Evolutionary conservation across 305 asterid species (phyloP).

Genomic region (Fraxinus platypoda): DNA sequence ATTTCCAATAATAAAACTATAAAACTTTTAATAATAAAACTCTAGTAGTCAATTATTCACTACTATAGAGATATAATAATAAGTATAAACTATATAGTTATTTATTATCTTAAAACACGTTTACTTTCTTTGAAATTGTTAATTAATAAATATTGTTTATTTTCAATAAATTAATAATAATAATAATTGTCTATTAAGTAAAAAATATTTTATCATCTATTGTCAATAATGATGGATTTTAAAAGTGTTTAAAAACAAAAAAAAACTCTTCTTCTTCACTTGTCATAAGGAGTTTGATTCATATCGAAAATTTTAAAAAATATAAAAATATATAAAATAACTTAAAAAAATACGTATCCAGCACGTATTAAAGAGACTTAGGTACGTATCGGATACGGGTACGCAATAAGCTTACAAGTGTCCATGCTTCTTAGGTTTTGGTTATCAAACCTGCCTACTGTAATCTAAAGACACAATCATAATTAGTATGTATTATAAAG

Average conservation of each 20-base stretch:
- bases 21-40: background rate
- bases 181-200: no score
- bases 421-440: background rate
- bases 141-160: no score
- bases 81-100: background rate
- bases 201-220: background rate
- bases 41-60: background rate
- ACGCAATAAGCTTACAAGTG: no score
- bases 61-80: background rate
- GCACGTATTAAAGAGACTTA: background rate
- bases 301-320: background rate
- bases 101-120: background rate
- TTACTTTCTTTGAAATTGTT: background rate
- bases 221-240: background rate
- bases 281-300: background rate
- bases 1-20: no score
- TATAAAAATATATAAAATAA: no score
- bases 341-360: no score
- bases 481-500: background rate
- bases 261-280: background rate
- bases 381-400: background rate
- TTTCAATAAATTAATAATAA: background rate
- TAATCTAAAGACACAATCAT: background rate
- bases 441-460: background rate
- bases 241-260: background rate